Percentiles rank a stretch among this genome's conserved stretches.
phyloP scores from a whole-genome alignment of 2,329 filamentous ascomycete species.

The Dactylellina cionopaga region DNA sequence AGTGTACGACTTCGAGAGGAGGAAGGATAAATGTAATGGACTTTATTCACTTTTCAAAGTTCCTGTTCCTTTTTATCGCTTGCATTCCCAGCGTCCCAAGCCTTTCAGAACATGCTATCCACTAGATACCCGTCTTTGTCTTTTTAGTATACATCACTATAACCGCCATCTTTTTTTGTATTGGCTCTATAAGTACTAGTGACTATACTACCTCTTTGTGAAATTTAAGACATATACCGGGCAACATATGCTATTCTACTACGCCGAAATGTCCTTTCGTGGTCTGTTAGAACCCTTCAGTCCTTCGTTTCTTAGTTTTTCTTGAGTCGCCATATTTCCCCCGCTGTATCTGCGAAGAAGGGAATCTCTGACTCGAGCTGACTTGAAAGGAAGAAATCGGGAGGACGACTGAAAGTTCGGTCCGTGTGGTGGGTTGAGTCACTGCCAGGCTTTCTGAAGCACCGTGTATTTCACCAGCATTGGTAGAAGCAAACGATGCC shows the following conservation, averaged over 20 bases:
- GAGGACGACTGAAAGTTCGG: slow-evolving; percentile 9
- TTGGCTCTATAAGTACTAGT: too few relatives aligned
- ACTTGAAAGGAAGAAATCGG: background rate
- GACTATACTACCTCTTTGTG: background rate
- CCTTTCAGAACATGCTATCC: too few relatives aligned
- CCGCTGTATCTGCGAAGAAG: slow-evolving; percentile 51
- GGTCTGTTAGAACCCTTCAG: slow-evolving; percentile 26
- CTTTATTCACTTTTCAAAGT: too few relatives aligned
- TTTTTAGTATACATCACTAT: too few relatives aligned
- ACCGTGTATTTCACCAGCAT: background rate
- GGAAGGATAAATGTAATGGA: slow-evolving; percentile 2
- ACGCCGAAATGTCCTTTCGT: too few relatives aligned
- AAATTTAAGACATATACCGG: background rate
- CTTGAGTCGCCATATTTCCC: slow-evolving; percentile 59
- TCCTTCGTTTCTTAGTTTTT: slow-evolving; percentile 41
- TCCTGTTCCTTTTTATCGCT: too few relatives aligned
- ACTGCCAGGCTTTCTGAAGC: background rate
- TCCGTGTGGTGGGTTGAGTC: slow-evolving; percentile 23
- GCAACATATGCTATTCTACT: too few relatives aligned
- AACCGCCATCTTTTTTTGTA: too few relatives aligned
- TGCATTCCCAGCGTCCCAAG: too few relatives aligned
- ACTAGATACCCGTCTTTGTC: too few relatives aligned
- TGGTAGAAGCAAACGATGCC: background rate
- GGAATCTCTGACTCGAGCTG: slow-evolving; percentile 22
- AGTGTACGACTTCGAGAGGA: slow-evolving; percentile 60